Conservation (phyloP, 2,329 filamentous ascomycete genomes). For the Diaporthe amygdali region DNA sequence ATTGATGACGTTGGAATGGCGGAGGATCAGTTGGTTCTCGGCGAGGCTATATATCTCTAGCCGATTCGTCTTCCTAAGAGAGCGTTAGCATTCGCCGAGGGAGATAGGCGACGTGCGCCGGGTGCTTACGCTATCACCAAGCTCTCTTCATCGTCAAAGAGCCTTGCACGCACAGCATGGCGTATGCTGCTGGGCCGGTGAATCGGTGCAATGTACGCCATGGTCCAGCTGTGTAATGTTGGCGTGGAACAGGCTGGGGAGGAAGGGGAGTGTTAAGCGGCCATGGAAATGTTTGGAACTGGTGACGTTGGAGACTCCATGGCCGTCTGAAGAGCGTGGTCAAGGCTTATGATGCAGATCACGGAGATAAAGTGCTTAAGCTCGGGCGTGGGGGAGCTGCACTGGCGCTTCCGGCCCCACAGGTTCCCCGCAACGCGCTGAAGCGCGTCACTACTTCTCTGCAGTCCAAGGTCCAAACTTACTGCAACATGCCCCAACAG, state of each 20-base stretch:
- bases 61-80: slow-evolving; percentile 78
- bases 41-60: slow-evolving; percentile 81
- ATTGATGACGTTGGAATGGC: slow-evolving; percentile 75
- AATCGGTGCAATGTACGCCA: slow-evolving; percentile 95
- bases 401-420: neutral
- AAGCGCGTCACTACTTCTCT: neutral
- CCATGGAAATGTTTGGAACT: neutral
- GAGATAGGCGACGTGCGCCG: neutral
- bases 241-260: neutral
- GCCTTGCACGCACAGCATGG: slow-evolving; percentile 81
- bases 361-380: slow-evolving; percentile 17
- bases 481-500: neutral
- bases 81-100: slow-evolving; percentile 35
- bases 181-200: slow-evolving; percentile 91
- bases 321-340: neutral
- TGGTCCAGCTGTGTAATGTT: slow-evolving; percentile 43
- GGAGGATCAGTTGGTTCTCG: slow-evolving; percentile 64
- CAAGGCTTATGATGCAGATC: slow-evolving; percentile 11
- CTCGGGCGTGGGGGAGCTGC: neutral
- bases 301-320: slow-evolving; percentile 16
- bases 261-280: neutral
- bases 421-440: slow-evolving; percentile 2
- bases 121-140: slow-evolving; percentile 82
- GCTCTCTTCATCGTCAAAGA: slow-evolving; percentile 79
- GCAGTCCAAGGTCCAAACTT: neutral